A percentile compares a stretch with the other conserved stretches of the same genome.
phyloP scores from a whole-genome alignment of 1,284 basidiomycete species.

The Sanghuangporus weigelae region DNA sequence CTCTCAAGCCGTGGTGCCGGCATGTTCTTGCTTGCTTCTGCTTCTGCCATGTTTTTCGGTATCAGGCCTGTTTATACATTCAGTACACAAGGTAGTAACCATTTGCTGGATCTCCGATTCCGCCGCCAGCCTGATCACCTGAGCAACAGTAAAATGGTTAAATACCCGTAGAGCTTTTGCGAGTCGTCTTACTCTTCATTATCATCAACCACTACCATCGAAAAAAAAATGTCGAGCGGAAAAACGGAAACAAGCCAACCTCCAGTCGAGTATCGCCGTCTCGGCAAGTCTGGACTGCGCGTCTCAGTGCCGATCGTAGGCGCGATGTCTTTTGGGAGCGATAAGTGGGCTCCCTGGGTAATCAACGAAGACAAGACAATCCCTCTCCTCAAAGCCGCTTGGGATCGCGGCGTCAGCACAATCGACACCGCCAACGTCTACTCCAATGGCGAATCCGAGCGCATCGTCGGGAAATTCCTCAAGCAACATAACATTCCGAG shows the following conservation, averaged over 20 bases:
- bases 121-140: too few species aligned
- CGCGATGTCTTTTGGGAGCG: slow-evolving; percentile 42
- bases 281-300: slow-evolving; percentile 44
- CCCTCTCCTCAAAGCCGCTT: slow-evolving; percentile 40
- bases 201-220: not conserved
- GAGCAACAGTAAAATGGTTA: too few species aligned
- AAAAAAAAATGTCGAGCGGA: not conserved
- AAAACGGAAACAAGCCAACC: slow-evolving; percentile 10
- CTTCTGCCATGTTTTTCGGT: too few species aligned
- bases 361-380: slow-evolving; percentile 40
- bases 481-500: slow-evolving; percentile 50
- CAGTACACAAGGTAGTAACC: too few species aligned
- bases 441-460: slow-evolving; percentile 45
- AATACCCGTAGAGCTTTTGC: too few species aligned
- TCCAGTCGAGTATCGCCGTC: slow-evolving; percentile 33
- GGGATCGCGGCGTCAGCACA: slow-evolving; percentile 41
- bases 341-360: slow-evolving; percentile 36
- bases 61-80: too few species aligned
- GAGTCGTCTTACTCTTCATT: too few species aligned
- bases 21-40: not conserved
- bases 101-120: too few species aligned
- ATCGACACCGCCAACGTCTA: slow-evolving; percentile 57
- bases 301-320: slow-evolving; percentile 49
- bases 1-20: not conserved
- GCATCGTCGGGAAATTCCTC: slow-evolving; percentile 48